These are phyloP conservation scores for Fusarium beomiforme DNA, from an alignment of 2,329 filamentous ascomycete species.

Conservation along the genomic window DNA sequence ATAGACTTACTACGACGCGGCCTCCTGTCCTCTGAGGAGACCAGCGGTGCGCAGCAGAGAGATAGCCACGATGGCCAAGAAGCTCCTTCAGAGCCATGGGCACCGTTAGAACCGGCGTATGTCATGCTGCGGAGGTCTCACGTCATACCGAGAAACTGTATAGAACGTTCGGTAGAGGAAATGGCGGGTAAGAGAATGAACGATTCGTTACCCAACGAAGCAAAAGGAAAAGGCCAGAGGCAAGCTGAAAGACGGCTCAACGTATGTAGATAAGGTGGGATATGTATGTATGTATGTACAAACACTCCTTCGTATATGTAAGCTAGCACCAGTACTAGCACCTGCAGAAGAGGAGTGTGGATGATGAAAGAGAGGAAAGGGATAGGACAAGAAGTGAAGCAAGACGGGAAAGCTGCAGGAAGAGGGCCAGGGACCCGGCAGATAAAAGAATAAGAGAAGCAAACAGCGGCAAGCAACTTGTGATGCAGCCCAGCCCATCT, in stretches of 20 bases:
- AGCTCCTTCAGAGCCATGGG: slow-evolving; percentile 53
- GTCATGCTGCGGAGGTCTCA: slow-evolving; percentile 51
- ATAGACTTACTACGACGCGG: slow-evolving; percentile 51
- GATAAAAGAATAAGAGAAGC: slow-evolving; percentile 34
- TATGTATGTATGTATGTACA: slow-evolving; percentile 28
- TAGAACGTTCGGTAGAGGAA: slow-evolving; percentile 15
- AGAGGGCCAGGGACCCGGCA: slow-evolving; percentile 37
- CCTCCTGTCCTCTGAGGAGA: slow-evolving; percentile 53
- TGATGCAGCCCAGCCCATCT: slow-evolving; percentile 24
- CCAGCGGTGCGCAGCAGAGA: slow-evolving; percentile 56
- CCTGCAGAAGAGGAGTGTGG: slow-evolving; percentile 13
- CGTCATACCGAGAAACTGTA: slow-evolving; percentile 39
- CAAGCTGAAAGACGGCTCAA: slow-evolving; percentile 11
- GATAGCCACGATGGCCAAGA: slow-evolving; percentile 58
- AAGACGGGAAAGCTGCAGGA: slow-evolving; percentile 37
- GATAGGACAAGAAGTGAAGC: slow-evolving; percentile 37
- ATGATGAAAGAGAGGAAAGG: slow-evolving; percentile 11
- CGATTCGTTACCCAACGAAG: slow-evolving; percentile 17
- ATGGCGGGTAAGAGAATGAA: slow-evolving; percentile 19
- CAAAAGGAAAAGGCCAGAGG: slow-evolving; percentile 4
- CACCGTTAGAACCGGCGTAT: slow-evolving; percentile 53
- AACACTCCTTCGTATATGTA: slow-evolving; percentile 36
- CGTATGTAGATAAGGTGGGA: slow-evolving; percentile 16
- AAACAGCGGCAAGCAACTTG: slow-evolving; percentile 26
- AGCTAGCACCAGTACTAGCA: slow-evolving; percentile 8